Evolutionary conservation across 225 moss, liverwort and hornwort genomes (phyloP), one percentile per base, ranked within the genome.

Genomic region (Climacium dendroides): DNA sequence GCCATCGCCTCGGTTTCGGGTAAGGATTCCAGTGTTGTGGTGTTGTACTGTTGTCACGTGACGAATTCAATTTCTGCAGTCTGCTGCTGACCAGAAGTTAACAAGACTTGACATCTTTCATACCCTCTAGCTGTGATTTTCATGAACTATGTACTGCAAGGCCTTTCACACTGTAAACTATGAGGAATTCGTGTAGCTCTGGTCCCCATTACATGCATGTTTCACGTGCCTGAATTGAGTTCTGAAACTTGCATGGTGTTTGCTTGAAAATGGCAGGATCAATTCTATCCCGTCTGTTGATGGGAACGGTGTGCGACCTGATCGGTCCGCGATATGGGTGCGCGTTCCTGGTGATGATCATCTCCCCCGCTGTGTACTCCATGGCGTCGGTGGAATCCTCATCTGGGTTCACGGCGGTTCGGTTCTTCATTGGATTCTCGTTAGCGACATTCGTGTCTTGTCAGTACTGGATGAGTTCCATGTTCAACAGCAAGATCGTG

Each of bases 401-500:
- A 1, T 5, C 81, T 13, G 96, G 96, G 29, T 97, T 97, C 90
- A 94, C 84, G 18, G 76, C 94, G 10, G 95, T 94, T 63, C 94
- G 97, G 64, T 97, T 97, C 92, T 97, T 95, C 94, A 92, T 97
- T 59, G 97, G 97, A 26, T 97, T 97, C 88, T 94, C 94, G 28
- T 85, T 97, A 72, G 97, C 96, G 45, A 97, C 97, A 5, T 97
- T 97, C 70, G 96, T 97, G 10, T 92, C 96, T 25, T 96, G 96
- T 77, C 96, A 97, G 85, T 96, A 90, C 67, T 97, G 96, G 97
- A 97, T 97, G 97, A 97, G 96, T 89, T 94, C 95, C 86, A 92
- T 97, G 93, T 97, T 97, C 85, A 96, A 90, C 88, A 89, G 93
- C 88, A 93, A 91, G 92, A 94, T 97, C 20, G 95, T 97, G 47